phyloP scores from a whole-genome alignment of 129 eudicot genomes.

The Chrysanthemum seticuspe region DNA sequence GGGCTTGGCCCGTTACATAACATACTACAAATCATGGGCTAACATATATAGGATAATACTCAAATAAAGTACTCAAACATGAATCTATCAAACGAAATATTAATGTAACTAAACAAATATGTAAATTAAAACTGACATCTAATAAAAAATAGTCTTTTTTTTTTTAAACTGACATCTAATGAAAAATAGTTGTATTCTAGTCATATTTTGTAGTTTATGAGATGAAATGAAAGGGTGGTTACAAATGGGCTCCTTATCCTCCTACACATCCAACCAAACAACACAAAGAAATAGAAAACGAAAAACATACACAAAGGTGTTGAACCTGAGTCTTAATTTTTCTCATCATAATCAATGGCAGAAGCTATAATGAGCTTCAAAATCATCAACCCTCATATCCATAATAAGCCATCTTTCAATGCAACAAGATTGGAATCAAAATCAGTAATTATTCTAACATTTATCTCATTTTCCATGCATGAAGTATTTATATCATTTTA shows the following conservation, averaged over 20 bases:
- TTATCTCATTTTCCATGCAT: background rate
- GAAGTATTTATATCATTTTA: background rate
- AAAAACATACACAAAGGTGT: background rate
- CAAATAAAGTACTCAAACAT: too few species aligned
- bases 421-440: constrained; percentile 40
- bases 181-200: background rate
- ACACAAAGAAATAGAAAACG: constrained; percentile 5
- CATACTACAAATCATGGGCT: too few species aligned
- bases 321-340: constrained; percentile 10
- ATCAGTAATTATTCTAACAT: constrained; percentile 23
- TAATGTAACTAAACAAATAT: too few species aligned
- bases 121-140: too few species aligned
- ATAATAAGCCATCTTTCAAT: constrained; percentile 26
- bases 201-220: background rate
- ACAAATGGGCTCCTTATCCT: constrained; percentile 68
- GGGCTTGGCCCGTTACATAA: too few species aligned
- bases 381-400: constrained; percentile 42
- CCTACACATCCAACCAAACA: constrained; percentile 28
- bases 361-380: constrained; percentile 65
- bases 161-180: background rate
- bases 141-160: too few species aligned
- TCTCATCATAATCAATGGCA: constrained; percentile 48
- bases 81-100: too few species aligned
- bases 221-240: constrained; percentile 53
- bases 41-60: too few species aligned